phyloP scores from a whole-genome alignment of 1,284 basidiomycete species.

The Chiua sp. region DNA sequence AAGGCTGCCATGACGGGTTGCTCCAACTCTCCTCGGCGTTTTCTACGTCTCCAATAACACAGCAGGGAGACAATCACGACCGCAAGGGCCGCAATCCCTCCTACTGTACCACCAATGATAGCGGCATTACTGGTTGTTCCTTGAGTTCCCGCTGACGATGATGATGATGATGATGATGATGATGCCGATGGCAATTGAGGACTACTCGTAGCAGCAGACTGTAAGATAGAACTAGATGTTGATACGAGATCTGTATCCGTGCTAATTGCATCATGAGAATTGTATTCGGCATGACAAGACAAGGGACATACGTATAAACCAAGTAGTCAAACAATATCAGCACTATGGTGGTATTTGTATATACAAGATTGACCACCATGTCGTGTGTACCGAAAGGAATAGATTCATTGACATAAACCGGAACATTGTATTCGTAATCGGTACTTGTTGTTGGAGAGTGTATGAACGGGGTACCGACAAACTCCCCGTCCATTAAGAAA shows the following conservation, averaged over 20 bases:
- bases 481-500: slow-evolving; percentile 11
- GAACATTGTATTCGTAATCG: slow-evolving; percentile 16
- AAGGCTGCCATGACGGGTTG: not conserved
- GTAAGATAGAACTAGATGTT: too few relatives aligned
- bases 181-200: too few relatives aligned
- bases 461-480: not conserved
- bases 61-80: not conserved
- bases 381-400: slow-evolving; percentile 5
- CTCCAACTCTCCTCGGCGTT: too few relatives aligned
- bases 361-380: slow-evolving; percentile 6
- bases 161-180: not conserved
- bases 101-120: slow-evolving; percentile 10
- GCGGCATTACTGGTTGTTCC: not conserved
- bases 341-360: too few relatives aligned
- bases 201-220: too few relatives aligned
- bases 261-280: slow-evolving; percentile 2
- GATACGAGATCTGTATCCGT: not conserved
- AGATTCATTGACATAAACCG: slow-evolving; percentile 12
- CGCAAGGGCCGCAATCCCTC: not conserved
- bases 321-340: not conserved
- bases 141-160: not conserved
- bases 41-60: slow-evolving; percentile 7
- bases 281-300: not conserved
- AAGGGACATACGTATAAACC: not conserved
- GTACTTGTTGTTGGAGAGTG: not conserved